Base-by-base conservation (phyloP, 176 grass and related monocot species). In the Cenchrus purpureus region DNA sequence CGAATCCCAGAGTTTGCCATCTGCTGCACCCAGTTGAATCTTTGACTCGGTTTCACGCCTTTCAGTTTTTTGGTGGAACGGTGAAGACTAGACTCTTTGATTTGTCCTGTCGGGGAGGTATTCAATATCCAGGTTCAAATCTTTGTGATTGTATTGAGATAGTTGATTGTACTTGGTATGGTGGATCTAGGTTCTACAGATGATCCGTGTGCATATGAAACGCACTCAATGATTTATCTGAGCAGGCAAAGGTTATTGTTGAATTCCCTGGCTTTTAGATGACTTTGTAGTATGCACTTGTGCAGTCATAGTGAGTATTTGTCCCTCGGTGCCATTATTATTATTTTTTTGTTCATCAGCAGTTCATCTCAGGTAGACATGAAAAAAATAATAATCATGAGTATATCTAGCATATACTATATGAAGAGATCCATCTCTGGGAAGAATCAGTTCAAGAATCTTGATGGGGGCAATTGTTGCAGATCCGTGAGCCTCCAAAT, bases 11-110 rank as follows among this genome's bases (percentile, higher is more conserved):
- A 55, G 0, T 28, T 77, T 77, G 13, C 49, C 17, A 77, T 12
- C 44, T 82, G 16, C 53, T 89, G 6, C 28, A 37, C 45, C 64
- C 82, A 81, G n/a, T 81, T 89, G 64, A 89, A 89, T 77, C 56
- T 34, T 85, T 68, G 1, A 15, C 46, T 63, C 13, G 31, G n/a
- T 62, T 85, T 65, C 12, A 15, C 46, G 31, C 32, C 40, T 79
- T 13, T 31, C 73, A 68, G 50, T 8, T 42, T 76, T 89, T 70
- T 19, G 50, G 7, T 0, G 8, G 48, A 62, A 71, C 72, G 46
- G 48, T 15, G 55, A 29, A 54, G 12, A 10, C 48, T 44, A 70
- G 9, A 29, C 34, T 79, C 20, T 58, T 79, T 79, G 48, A 10
- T 78, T 83, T n/a, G 56, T 34, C n/a, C 74, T 17, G 7, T 34